Evolutionary conservation across 1,284 basidiomycete genomes (phyloP).

Genomic region (Leccinum proliferum): DNA sequence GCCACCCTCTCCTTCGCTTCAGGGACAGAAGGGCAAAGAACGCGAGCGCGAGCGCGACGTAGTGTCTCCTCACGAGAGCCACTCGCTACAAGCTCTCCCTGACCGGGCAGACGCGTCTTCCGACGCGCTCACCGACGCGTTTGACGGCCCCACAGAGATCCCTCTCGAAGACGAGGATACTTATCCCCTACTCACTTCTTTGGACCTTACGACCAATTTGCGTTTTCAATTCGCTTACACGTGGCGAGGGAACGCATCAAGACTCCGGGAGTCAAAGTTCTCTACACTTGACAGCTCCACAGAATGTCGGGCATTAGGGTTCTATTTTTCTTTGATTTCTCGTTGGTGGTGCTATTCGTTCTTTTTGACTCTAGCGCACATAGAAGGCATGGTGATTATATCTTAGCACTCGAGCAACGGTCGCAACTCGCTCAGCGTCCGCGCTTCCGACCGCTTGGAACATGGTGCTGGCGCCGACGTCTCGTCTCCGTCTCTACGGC

Average conservation of each 20-base stretch:
- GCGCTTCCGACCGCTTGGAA: no score
- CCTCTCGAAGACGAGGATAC: slow-evolving; percentile 16
- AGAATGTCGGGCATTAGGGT: no score
- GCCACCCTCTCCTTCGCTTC: neutral
- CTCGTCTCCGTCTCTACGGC: no score
- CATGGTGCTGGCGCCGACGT: no score
- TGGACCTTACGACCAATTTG: slow-evolving; percentile 16
- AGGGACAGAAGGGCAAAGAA: slow-evolving; percentile 21
- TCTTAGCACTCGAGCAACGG: no score
- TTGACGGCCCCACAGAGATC: slow-evolving; percentile 8
- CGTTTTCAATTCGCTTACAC: slow-evolving; percentile 22
- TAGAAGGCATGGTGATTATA: no score
- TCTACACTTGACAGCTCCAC: no score
- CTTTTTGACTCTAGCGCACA: no score
- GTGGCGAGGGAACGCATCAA: slow-evolving; percentile 18
- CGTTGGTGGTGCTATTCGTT: no score
- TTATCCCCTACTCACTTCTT: slow-evolving; percentile 15
- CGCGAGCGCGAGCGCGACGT: slow-evolving; percentile 8
- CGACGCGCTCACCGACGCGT: slow-evolving; percentile 8
- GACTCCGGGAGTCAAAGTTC: slow-evolving; percentile 4
- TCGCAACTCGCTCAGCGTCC: no score
- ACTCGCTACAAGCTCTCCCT: neutral
- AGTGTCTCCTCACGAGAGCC: slow-evolving; percentile 1
- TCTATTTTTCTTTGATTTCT: no score
- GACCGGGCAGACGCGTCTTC: neutral